Conservation (phyloP, 139 green algal genomes). For the Volvox reticuliferus region DNA sequence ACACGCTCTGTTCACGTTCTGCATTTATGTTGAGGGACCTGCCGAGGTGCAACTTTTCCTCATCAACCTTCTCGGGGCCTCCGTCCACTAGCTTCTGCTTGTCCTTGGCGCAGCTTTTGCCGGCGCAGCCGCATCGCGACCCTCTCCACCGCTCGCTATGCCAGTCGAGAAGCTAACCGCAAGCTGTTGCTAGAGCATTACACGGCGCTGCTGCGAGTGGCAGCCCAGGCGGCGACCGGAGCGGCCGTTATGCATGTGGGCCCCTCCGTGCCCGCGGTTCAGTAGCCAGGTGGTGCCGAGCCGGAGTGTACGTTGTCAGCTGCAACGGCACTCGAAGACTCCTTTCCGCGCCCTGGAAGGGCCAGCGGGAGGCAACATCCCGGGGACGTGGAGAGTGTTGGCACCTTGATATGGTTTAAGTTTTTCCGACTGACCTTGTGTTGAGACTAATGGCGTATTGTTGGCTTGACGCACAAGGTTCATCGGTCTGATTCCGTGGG, state of each 20-base stretch:
- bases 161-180: conserved; percentile 44
- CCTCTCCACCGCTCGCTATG: conserved; percentile 19
- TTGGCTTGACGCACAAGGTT: too few relatives aligned
- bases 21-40: background rate
- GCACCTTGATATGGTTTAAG: too few relatives aligned
- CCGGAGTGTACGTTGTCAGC: too few relatives aligned
- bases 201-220: background rate
- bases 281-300: background rate
- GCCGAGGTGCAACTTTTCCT: background rate
- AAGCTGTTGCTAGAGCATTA: conserved; percentile 46
- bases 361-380: too few relatives aligned
- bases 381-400: too few relatives aligned
- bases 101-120: background rate
- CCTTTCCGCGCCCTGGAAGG: too few relatives aligned
- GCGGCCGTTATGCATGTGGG: background rate
- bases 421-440: too few relatives aligned
- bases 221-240: background rate
- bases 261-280: too few relatives aligned
- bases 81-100: background rate
- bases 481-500: too few relatives aligned
- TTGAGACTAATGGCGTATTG: too few relatives aligned
- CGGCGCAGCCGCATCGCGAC: conserved; percentile 8
- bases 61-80: background rate
- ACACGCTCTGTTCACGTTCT: too few relatives aligned
- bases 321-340: too few relatives aligned